These are phyloP conservation scores for Trichoderma pleuroti DNA, from an alignment of 2,329 filamentous ascomycete species.

Conservation along the genomic window DNA sequence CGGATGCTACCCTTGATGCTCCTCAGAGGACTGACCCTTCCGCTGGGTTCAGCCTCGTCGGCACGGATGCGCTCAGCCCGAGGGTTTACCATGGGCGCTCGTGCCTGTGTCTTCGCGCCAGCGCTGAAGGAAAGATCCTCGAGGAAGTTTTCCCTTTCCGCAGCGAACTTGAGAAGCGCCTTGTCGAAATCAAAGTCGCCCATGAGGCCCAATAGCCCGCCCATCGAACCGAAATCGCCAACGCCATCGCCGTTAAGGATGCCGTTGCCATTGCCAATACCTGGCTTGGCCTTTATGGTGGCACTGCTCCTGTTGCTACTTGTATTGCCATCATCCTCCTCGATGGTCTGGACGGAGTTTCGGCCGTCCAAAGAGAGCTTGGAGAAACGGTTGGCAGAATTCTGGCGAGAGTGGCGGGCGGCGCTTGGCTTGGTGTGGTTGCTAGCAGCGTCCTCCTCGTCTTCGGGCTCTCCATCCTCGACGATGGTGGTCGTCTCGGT, in stretches of 20 bases:
- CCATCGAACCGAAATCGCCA: conserved; percentile 29
- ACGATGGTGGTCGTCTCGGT: conserved; percentile 59
- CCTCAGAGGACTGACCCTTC: conserved; percentile 53
- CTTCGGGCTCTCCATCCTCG: conserved; percentile 62
- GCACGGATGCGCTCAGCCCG: conserved; percentile 77
- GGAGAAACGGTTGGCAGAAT: conserved; percentile 56
- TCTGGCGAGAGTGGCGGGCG: conserved; percentile 59
- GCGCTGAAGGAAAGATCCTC: conserved; percentile 88
- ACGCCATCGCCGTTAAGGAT: conserved; percentile 21
- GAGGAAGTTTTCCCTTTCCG: conserved; percentile 89
- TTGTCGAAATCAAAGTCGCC: conserved; percentile 88
- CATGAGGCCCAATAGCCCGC: conserved; percentile 31
- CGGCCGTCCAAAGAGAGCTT: conserved; percentile 50
- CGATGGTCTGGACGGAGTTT: conserved; percentile 53
- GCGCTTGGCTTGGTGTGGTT: conserved; percentile 29
- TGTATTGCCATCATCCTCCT: conserved; percentile 57
- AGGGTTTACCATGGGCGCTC: conserved; percentile 71
- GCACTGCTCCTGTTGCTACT: conserved; percentile 64
- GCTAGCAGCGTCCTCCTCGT: conserved; percentile 45
- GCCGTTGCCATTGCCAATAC: conserved; percentile 26
- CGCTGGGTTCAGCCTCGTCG: conserved; percentile 59
- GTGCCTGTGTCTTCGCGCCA: conserved; percentile 68
- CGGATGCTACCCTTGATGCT: conserved; percentile 80
- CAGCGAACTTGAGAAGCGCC: conserved; percentile 88
- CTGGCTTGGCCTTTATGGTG: conserved; percentile 52